Evolutionary conservation across 2,329 filamentous ascomycete species (phyloP).

Genomic region (Verticillium dahliae): DNA sequence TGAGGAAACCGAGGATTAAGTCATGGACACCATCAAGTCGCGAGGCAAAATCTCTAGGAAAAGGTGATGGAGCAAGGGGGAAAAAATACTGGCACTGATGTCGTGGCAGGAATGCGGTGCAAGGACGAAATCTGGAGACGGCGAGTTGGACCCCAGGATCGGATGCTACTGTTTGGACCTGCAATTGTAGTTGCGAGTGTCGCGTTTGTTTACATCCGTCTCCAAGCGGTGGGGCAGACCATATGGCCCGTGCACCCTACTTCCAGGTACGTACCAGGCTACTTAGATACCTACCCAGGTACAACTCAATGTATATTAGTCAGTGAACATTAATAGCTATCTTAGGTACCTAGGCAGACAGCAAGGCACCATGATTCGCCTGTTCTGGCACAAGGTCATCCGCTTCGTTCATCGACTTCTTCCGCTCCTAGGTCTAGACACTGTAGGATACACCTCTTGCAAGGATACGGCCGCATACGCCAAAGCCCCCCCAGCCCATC

Average conservation of each 20-base stretch:
- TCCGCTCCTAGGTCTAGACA: background rate
- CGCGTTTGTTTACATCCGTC: conserved; percentile 15
- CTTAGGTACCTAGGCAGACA: too few species aligned
- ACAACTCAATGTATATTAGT: too few species aligned
- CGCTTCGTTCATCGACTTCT: background rate
- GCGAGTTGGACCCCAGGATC: conserved; percentile 3
- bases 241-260: background rate
- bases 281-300: background rate
- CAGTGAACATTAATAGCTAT: background rate
- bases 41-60: background rate
- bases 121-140: background rate
- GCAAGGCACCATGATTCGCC: too few species aligned
- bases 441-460: background rate
- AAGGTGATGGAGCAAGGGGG: background rate
- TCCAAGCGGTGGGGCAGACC: conserved; percentile 2
- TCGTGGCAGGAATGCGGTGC: background rate
- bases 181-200: conserved; percentile 3
- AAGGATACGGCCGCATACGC: background rate
- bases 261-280: background rate
- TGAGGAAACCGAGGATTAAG: background rate
- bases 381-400: too few species aligned
- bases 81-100: conserved; percentile 1
- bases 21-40: background rate
- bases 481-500: background rate
- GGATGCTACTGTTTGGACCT: conserved; percentile 1